Base-by-base conservation (phyloP, 768 basidiomycete genomes). In the Tulasnella sp. region DNA sequence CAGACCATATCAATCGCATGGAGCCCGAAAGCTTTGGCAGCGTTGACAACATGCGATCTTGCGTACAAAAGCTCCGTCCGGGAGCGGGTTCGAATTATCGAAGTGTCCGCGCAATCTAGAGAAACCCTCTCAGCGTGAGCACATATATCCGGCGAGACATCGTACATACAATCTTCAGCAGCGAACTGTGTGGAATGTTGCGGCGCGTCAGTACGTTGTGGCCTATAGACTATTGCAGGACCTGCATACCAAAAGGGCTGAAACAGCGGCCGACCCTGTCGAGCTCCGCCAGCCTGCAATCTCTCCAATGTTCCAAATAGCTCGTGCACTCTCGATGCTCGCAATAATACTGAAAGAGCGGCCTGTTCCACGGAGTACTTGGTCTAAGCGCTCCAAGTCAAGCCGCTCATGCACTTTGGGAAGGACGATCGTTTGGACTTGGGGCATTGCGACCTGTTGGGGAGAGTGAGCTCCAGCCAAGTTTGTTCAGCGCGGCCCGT, bases 1-100 rank as follows among this genome's bases (percentile, higher is more conserved):
- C 95, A 96, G 12, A 97, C 97, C 93, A 98, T 94, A 84, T 98
- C 97, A 82, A 98, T 94, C 2, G 96, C 94, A 31, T 92, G 90
- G 10, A 98, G 87, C 0, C 90, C 90, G 82, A 92, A 95, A 4
- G 96, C 93, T 83, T 93, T 95, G 8, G 97, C 95, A 0, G 91
- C 89, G 71, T 93, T 89, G 14, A 93, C 94, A 71, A 97, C 89
- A 79, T 91, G 89, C 1, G 94, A 95, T 18, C 97, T 91, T 10
- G 96, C 92, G 82, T 90, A 95, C 8, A 96, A 88, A 48, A 98
- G 86, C 84, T 98, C 97, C 58, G 87, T 87, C 39, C 94, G 90
- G 10, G 93, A 91, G 8, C 87, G 82, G 8, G 96, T 92, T 38
- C 97, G 91, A 44, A 92, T 88, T 76, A 98, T 92, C 7, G 90